Conservation (phyloP, 2,329 filamentous ascomycete species). For the Ceratocystis smalleyi region DNA sequence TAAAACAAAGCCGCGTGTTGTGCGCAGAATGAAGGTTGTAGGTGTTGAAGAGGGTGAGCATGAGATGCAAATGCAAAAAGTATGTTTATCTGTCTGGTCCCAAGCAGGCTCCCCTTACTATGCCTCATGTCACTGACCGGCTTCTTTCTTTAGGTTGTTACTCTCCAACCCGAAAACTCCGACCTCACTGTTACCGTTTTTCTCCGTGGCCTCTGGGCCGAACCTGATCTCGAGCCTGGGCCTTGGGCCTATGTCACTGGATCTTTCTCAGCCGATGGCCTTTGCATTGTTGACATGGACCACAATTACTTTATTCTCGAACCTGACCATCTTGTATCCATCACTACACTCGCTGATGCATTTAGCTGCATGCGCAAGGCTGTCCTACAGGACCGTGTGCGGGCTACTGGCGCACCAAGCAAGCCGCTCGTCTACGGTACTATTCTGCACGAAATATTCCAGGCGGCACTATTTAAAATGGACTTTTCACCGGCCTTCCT, state of each 20-base stretch:
- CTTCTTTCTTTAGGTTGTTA: slow-evolving; percentile 43
- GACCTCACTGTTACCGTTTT: slow-evolving; percentile 52
- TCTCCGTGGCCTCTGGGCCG: slow-evolving; percentile 73
- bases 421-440: slow-evolving; percentile 80
- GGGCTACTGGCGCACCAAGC: slow-evolving; percentile 68
- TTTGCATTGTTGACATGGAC: slow-evolving; percentile 68
- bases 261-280: slow-evolving; percentile 48
- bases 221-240: slow-evolving; percentile 58
- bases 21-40: slow-evolving; percentile 15
- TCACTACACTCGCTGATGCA: slow-evolving; percentile 91
- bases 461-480: slow-evolving; percentile 73
- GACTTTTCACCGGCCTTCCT: slow-evolving; percentile 61
- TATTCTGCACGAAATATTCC: slow-evolving; percentile 88
- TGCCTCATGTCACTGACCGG: not conserved
- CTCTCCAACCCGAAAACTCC: slow-evolving; percentile 65
- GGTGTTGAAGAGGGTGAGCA: slow-evolving; percentile 9
- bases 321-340: slow-evolving; percentile 86
- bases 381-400: slow-evolving; percentile 86
- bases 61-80: slow-evolving; percentile 12
- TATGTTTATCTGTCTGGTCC: not conserved
- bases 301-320: slow-evolving; percentile 80
- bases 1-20: slow-evolving; percentile 9
- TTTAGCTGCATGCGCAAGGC: slow-evolving; percentile 82
- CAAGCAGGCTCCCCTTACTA: not conserved
- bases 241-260: slow-evolving; percentile 81